Base-by-base conservation (phyloP, 441 rosid species). In the Adansonia madagascariensis region DNA sequence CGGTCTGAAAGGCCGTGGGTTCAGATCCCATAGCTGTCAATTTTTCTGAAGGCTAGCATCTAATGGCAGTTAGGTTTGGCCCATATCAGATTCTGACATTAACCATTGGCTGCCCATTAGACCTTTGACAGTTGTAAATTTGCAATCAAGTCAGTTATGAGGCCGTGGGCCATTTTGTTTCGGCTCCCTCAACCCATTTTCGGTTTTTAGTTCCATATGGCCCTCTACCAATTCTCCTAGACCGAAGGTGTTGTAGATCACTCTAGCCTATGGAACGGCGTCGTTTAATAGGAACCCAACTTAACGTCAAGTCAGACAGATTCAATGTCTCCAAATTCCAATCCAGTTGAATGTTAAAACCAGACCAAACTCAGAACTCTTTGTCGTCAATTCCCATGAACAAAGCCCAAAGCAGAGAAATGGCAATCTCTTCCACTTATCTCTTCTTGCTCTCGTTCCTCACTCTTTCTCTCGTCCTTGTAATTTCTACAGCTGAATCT, bases 1-100 rank as follows among this genome's bases (percentile, higher is more conserved):
- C 81, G 91, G 90, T 85, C 87, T 85, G 82, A 83, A 86, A 87
- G 89, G 91, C 89, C 91, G 84, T 83, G 86, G 87, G 89, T 87
- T 89, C 90, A 87, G 88, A 84, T 87, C 89, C 89, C 91, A 89
- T 88, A 35, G 39, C 39, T 35, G 39, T 35, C 39, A 35, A 27
- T 1, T 27, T 27, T 27, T 27, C 2, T n/a, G n/a, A 2, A 27
- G 2, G 1, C 31, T 2, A 27, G 2, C 0, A 2, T 2, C 31
- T 0, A 2, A 2, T 27, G 2, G 1, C 31, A 1, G 2, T 27
- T 27, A 1, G 2, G 31, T 2, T 2, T 2, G 2, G 2, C 2
- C 31, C 1, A 27, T 27, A 1, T 27, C 2, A 0, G 1, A 2
- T 2, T 2, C 1, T 1, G 31, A 1, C 31, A 27, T 2, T 27